Evolutionary conservation across 2,329 filamentous ascomycete genomes (phyloP).

Genomic region (Fusarium piperis): DNA sequence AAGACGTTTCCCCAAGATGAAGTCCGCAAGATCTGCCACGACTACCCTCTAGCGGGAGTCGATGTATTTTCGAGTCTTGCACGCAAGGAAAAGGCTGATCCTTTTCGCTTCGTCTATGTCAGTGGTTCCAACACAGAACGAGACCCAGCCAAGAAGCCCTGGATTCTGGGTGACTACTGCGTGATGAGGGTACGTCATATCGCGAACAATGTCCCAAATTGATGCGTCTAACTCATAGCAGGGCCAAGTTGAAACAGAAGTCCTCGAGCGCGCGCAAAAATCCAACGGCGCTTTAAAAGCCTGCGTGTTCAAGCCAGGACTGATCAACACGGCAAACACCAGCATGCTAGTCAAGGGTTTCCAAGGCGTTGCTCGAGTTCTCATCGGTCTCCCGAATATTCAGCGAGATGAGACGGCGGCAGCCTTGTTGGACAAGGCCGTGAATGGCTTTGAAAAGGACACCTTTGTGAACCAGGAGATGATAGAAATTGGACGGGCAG

Average conservation of each 20-base stretch:
- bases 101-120: conserved; percentile 60
- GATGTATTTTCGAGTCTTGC: conserved; percentile 48
- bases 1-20: conserved; percentile 46
- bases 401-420: conserved; percentile 51
- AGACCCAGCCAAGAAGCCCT: conserved; percentile 56
- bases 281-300: conserved; percentile 51
- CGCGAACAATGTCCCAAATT: fast-evolving
- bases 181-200: conserved; percentile 56
- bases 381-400: conserved; percentile 48
- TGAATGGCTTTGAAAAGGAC: conserved; percentile 59
- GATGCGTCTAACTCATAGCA: conserved; percentile 31
- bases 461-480: conserved; percentile 55
- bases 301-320: conserved; percentile 54
- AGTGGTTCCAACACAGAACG: conserved; percentile 57
- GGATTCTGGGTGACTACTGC: conserved; percentile 51
- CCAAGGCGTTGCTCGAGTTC: conserved; percentile 8
- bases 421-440: conserved; percentile 55
- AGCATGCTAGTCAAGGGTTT: conserved; percentile 4
- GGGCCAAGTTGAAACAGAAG: conserved; percentile 57
- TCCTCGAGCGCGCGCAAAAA: conserved; percentile 54
- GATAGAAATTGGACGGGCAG: conserved; percentile 46
- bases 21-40: conserved; percentile 53
- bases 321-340: conserved; percentile 45
- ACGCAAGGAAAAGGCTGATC: conserved; percentile 34
- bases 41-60: conserved; percentile 44